Evolutionary conservation across 1,284 basidiomycete genomes (phyloP), one percentile per base, ranked within the genome.

Genomic region (Apiotrichum gamsii): DNA sequence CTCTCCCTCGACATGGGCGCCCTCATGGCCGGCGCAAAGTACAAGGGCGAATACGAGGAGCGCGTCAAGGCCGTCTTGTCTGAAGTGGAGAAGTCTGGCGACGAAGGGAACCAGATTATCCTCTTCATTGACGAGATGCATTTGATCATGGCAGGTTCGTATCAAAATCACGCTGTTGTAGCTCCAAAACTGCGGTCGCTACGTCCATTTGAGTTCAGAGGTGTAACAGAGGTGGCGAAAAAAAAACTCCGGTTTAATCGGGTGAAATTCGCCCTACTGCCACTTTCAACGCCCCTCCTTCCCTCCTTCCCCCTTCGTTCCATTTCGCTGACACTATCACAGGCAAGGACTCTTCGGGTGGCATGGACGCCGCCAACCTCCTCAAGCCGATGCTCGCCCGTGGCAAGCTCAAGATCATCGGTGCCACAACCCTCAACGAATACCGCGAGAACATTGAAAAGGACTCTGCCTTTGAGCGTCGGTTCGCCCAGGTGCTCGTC

Each of bases 1-100:
- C 88, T 82, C 62, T 60, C 71, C 10, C 64, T 75, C 40, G 93
- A 96, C 69, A 87, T 96, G 83, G 94, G 90, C 57, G 87, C 91
- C 0, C 79, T 96, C 51, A 94, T 93, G 86, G 90, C 91, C 6
- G 90, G 94, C 44, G 93, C 75, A 31, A 91, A 90, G 70, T 94
- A 89, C 76, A 90, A 90, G 71, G 93, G 93, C 51, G 90, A 97
- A 74, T 98, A 93, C 72, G 94, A 98, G 73, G 94, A 98, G 69
- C 85, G 94, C 39, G 83, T 97, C 73, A 97, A 96, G 74, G 77
- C 85, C 13, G 90, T 97, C 50, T 76, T 97, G 42, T 64, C 70
- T 69, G 95, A 98, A 73, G 84, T 97, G 53, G 94, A 97, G 72
- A 93, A 95, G 73, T 82, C 87, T 4, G 77, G 83, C 0, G 83